Base-by-base conservation (phyloP, 805 yeast species). In the Zygoascus biomembranicola region DNA sequence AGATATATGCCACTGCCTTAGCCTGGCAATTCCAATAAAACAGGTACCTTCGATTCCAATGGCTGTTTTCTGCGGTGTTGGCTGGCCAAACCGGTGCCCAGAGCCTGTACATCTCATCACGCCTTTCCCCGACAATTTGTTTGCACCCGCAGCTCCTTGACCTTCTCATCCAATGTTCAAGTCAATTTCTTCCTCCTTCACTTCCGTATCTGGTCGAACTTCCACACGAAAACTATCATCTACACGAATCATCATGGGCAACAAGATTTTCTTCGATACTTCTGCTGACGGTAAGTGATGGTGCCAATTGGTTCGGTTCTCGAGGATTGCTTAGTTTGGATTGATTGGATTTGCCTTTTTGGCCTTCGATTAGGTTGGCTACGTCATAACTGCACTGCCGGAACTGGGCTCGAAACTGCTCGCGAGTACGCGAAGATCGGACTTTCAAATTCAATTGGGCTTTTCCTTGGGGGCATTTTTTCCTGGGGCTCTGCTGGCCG, bases 251-350 rank as follows among this genome's bases (percentile, higher is more conserved):
- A 59, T 59, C 54, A 66, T 65, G 69, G 64, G 67, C 52, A 62
- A 61, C 63, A 61, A 81, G 69, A 92, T 86, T 66, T 87, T 75
- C 78, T 87, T 87, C 77, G 94, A 87, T 70, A 80, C 85, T 66
- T 79, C 90, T 67, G 86, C 85, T 63, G 80, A 85, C 76, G 90
- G 65, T 55, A 57, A 53, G 62, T 57, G 11, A 49, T 3, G 18
- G 18, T n/a, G 42, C 28, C 28, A 23, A 23, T 23, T 23, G 28
- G 6, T 23, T 23, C 28, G 28, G 6, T 23, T 23, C 28, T 23
- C 6, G 28, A 6, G 28, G 28, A 23, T 23, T 23, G 46, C 14
- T 13, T 4, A 11, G 41, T 3, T 39, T 39, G 18, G 18, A 39
- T 39, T 39, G 43, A 39, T 39, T 39, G 16, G 18, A n/a, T 39